phyloP scores from a whole-genome alignment of 129 eudicot genomes.

The Artemisia annua region DNA sequence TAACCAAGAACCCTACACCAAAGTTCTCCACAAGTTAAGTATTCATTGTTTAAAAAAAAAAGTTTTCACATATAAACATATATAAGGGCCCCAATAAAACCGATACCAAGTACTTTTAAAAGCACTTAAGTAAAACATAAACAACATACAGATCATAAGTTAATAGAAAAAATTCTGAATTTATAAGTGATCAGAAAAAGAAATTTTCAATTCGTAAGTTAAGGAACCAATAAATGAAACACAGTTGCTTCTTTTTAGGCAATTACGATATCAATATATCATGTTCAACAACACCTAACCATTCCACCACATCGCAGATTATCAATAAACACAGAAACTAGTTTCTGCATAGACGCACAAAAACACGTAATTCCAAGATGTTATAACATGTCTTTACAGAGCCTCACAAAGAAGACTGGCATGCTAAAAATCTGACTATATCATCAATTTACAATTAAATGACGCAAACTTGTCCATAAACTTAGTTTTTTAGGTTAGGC shows the following conservation, averaged over 20 bases:
- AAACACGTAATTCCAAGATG: too few species aligned
- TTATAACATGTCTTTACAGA: too few species aligned
- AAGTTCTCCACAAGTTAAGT: not conserved
- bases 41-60: not conserved
- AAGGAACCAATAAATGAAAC: not conserved
- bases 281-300: not conserved
- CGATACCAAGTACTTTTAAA: not conserved
- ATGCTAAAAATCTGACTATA: too few species aligned
- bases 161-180: too few species aligned
- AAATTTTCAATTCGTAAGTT: not conserved
- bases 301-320: not conserved
- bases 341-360: too few species aligned
- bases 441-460: too few species aligned
- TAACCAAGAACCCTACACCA: constrained; percentile 25
- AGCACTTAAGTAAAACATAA: not conserved
- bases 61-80: not conserved
- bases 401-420: too few species aligned
- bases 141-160: too few species aligned
- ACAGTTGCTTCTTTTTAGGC: not conserved
- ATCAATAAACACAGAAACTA: not conserved
- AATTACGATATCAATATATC: not conserved
- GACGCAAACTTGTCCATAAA: too few species aligned
- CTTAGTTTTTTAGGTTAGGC: too few species aligned
- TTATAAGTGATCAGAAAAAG: not conserved
- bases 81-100: not conserved